Evolutionary conservation across 306 rosid species (phyloP).

Genomic region (Cicer bijugum): DNA sequence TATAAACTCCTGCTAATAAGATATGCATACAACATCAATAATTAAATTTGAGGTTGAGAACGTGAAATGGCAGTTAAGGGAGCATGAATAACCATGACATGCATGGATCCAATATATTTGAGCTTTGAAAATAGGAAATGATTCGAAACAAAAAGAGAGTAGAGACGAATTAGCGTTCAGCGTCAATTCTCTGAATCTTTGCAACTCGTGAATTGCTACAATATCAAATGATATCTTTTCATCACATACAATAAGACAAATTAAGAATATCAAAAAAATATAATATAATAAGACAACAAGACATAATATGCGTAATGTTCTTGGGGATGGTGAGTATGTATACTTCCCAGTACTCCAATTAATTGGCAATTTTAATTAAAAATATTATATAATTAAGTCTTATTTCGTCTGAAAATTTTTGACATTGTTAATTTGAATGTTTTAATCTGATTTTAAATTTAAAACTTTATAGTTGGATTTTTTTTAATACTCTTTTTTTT

Average conservation of each 20-base stretch:
- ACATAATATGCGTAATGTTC: neutral
- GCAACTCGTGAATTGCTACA: neutral
- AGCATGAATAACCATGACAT: neutral
- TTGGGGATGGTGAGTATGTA: no score
- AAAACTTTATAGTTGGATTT: no score
- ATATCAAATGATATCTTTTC: neutral
- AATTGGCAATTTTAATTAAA: no score
- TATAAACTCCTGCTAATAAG: no score
- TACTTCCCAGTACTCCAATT: no score
- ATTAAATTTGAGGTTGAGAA: neutral
- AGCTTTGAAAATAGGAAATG: slow-evolving; percentile 1
- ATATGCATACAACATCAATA: neutral
- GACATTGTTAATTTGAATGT: no score
- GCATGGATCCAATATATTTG: neutral
- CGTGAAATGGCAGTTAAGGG: neutral
- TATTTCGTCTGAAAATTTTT: no score
- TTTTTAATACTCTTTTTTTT: no score
- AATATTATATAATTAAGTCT: no score
- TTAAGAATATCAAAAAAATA: no score
- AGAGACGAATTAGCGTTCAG: slow-evolving; percentile 16
- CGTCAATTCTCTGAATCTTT: neutral
- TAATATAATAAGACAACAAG: neutral
- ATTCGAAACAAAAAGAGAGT: neutral
- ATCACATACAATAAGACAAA: neutral
- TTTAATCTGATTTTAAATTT: no score